Percentiles rank a stretch among this genome's conserved stretches.
These are phyloP conservation scores for Spergularia azorica DNA, from an alignment of 179 eudicot species.

Conservation along the genomic window DNA sequence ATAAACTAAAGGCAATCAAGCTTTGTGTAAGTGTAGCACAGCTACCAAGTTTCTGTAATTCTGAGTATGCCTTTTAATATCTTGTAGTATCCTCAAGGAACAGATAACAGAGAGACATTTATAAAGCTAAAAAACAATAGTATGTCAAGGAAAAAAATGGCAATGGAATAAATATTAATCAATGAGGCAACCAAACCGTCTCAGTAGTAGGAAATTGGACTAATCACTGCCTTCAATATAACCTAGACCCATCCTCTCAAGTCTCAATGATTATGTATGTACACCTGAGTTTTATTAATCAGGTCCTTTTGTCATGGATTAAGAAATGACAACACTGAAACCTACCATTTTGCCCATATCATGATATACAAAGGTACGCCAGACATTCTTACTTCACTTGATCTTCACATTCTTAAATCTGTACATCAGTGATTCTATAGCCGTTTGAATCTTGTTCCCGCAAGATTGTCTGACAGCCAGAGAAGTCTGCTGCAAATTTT, in stretches of 20 bases:
- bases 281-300: slow-evolving; percentile 15
- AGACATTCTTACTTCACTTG: slow-evolving; percentile 23
- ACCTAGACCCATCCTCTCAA: slow-evolving; percentile 11
- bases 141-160: neutral
- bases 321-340: neutral
- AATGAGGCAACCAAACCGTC: slow-evolving; percentile 5
- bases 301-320: slow-evolving; percentile 5
- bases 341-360: neutral
- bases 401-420: slow-evolving; percentile 56
- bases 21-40: neutral
- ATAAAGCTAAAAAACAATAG: neutral
- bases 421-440: slow-evolving; percentile 74
- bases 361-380: slow-evolving; percentile 18
- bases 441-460: slow-evolving; percentile 59
- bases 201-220: slow-evolving; percentile 1
- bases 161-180: slow-evolving; percentile 7
- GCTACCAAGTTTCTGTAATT: neutral
- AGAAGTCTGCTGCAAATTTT: slow-evolving; percentile 70
- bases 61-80: neutral
- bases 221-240: slow-evolving; percentile 13
- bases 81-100: neutral
- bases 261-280: slow-evolving; percentile 20
- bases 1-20: neutral
- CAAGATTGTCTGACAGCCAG: slow-evolving; percentile 52
- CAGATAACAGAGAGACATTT: neutral